Conservation (phyloP, 2,329 filamentous ascomycete genomes). For the Nothophoma quercina region DNA sequence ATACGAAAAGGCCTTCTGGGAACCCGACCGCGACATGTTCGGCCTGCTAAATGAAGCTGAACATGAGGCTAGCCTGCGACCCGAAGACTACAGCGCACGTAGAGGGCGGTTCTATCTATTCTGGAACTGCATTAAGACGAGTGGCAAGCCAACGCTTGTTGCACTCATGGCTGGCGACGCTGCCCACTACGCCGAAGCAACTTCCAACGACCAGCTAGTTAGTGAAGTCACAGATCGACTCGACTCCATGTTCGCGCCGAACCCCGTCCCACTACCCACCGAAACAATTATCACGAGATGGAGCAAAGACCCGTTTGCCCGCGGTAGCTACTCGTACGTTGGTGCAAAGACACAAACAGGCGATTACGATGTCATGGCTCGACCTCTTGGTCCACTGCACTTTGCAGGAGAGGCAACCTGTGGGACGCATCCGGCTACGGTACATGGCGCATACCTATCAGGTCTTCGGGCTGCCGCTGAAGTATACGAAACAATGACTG, state of each 20-base stretch:
- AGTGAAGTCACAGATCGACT: conserved; percentile 81
- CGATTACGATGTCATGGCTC: conserved; percentile 93
- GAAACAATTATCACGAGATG: conserved; percentile 93
- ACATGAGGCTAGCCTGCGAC: conserved; percentile 73
- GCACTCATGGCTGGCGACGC: conserved; percentile 96
- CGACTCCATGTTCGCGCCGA: conserved; percentile 72
- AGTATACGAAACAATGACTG: conserved; percentile 79
- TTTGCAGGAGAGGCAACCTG: conserved; percentile 98
- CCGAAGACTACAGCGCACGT: conserved; percentile 78
- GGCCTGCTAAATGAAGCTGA: conserved; percentile 82
- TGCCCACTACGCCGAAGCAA: conserved; percentile 83
- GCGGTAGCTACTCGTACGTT: conserved; percentile 94
- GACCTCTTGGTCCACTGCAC: conserved; percentile 82
- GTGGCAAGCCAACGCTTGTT: conserved; percentile 83
- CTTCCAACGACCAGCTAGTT: conserved; percentile 77
- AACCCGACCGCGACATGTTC: conserved; percentile 88
- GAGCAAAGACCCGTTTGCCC: conserved; percentile 89
- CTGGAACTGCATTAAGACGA: conserved; percentile 93
- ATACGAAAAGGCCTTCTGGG: conserved; percentile 91
- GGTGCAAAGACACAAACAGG: conserved; percentile 81
- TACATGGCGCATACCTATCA: conserved; percentile 95
- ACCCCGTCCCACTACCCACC: conserved; percentile 74
- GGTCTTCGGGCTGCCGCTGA: conserved; percentile 89
- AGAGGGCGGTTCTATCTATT: conserved; percentile 97
- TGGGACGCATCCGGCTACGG: conserved; percentile 93